These are phyloP conservation scores for Xerocomellus amylosporus DNA, from an alignment of 768 basidiomycete species.

Conservation along the genomic window DNA sequence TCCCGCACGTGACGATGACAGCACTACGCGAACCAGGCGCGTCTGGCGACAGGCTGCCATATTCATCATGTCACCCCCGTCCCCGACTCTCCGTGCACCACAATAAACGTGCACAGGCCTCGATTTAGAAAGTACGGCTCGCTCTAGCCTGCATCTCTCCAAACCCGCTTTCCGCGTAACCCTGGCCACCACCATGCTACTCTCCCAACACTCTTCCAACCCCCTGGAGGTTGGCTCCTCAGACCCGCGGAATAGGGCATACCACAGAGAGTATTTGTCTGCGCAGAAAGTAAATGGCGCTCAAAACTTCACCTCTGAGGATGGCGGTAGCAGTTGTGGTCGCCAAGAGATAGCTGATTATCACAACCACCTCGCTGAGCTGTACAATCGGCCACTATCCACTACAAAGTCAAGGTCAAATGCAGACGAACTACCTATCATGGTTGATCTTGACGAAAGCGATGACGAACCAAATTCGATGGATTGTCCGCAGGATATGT, in stretches of 20 bases:
- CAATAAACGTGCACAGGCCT: neutral
- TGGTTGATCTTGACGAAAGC: constrained; percentile 51
- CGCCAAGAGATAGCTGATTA: constrained; percentile 44
- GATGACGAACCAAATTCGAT: constrained; percentile 35
- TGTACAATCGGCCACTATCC: constrained; percentile 35
- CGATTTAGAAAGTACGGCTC: neutral
- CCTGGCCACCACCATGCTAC: constrained; percentile 26
- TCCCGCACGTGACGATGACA: constrained; percentile 23
- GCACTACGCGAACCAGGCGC: constrained; percentile 12
- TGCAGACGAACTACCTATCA: constrained; percentile 25
- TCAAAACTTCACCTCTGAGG: constrained; percentile 47
- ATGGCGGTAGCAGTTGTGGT: constrained; percentile 42
- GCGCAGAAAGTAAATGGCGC: constrained; percentile 33
- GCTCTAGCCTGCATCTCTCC: neutral
- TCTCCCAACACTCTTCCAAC: constrained; percentile 74
- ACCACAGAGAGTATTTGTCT: constrained; percentile 38
- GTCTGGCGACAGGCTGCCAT: neutral
- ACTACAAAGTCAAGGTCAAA: constrained; percentile 20
- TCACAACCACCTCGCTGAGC: constrained; percentile 47
- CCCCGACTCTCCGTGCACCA: too few species aligned
- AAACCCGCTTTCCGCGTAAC: neutral
- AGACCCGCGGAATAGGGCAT: constrained; percentile 49
- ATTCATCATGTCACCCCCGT: neutral
- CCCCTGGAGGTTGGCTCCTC: constrained; percentile 68
- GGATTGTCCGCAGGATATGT: constrained; percentile 39